Percentiles rank a stretch among this genome's conserved stretches.
Evolutionary conservation across 257 asterid species (phyloP).

Genomic region (Plantago ovata): DNA sequence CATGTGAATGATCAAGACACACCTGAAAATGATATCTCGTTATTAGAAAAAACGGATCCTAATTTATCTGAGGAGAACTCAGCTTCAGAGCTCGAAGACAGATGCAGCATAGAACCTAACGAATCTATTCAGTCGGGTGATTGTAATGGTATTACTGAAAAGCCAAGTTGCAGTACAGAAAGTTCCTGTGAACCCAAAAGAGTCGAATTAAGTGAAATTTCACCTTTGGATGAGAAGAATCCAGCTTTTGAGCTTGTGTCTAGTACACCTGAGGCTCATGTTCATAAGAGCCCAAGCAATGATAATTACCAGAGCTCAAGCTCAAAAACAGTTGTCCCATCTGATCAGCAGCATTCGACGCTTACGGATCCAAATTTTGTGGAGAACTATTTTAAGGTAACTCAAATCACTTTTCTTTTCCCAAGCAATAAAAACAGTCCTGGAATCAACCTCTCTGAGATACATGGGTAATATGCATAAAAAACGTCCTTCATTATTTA

Average conservation of each 20-base stretch:
- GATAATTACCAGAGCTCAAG: slow-evolving; percentile 35
- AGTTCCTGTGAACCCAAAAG: slow-evolving; percentile 37
- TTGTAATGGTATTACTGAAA: slow-evolving; percentile 32
- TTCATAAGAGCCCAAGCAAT: slow-evolving; percentile 29
- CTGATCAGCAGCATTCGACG: slow-evolving; percentile 64
- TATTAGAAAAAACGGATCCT: slow-evolving; percentile 26
- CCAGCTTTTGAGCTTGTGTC: slow-evolving; percentile 33
- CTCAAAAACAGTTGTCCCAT: slow-evolving; percentile 40
- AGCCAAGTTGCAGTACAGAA: slow-evolving; percentile 37
- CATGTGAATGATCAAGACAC: slow-evolving; percentile 25
- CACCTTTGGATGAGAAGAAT: slow-evolving; percentile 30
- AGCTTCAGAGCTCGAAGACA: slow-evolving; percentile 32
- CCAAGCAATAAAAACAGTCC: not conserved
- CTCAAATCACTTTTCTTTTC: not conserved
- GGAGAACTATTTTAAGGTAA: slow-evolving; percentile 91
- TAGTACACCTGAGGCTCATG: slow-evolving; percentile 31
- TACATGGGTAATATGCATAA: slow-evolving; percentile 9
- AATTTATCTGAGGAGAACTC: slow-evolving; percentile 30
- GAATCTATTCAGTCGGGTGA: slow-evolving; percentile 29
- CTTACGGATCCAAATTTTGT: slow-evolving; percentile 80
- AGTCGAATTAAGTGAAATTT: slow-evolving; percentile 36
- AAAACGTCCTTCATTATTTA: not conserved
- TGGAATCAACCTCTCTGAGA: not conserved
- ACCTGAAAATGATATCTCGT: slow-evolving; percentile 31
- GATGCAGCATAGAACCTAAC: slow-evolving; percentile 24